A percentile compares a stretch with the other conserved stretches of the same genome.
Evolutionary conservation across 768 basidiomycete species (phyloP).

Genomic region (Kondoa subrosea): DNA sequence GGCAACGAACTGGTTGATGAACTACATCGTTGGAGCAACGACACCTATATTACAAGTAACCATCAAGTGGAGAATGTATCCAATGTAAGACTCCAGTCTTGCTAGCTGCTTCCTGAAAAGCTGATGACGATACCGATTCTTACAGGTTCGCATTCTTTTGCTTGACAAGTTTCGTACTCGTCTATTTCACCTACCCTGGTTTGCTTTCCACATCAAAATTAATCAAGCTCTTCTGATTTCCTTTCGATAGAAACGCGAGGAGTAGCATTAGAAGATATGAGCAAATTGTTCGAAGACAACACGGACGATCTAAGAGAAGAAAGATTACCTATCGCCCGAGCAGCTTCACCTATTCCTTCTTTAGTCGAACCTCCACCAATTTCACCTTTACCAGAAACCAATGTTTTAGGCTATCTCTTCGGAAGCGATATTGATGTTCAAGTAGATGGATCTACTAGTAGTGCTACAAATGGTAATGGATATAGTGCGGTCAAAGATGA

Average conservation of each 20-base stretch:
- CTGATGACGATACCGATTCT: constrained; percentile 75
- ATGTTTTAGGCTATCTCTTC: background rate
- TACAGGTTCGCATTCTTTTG: constrained; percentile 49
- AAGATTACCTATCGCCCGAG: background rate
- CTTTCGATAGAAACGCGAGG: constrained; percentile 40
- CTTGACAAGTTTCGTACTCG: constrained; percentile 36
- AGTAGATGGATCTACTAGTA: background rate
- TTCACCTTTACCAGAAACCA: background rate
- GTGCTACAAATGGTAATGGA: background rate
- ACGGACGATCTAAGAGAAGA: background rate
- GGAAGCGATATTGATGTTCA: background rate
- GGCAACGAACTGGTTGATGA: constrained; percentile 56
- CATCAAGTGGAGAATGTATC: constrained; percentile 80
- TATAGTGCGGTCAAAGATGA: background rate
- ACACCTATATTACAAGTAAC: constrained; percentile 74
- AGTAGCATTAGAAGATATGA: constrained; percentile 31
- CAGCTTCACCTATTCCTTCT: background rate
- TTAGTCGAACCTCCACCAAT: constrained; percentile 1
- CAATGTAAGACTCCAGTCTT: constrained; percentile 47
- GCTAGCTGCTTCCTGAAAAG: background rate
- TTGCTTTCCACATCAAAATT: background rate
- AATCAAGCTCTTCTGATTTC: background rate
- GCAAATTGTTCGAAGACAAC: constrained; percentile 11
- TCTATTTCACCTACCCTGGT: constrained; percentile 53
- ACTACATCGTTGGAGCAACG: constrained; percentile 71